Percentiles rank a stretch among this genome's conserved stretches.
Evolutionary conservation across 1,284 basidiomycete species (phyloP).

Genomic region (Sparassis latifolia): DNA sequence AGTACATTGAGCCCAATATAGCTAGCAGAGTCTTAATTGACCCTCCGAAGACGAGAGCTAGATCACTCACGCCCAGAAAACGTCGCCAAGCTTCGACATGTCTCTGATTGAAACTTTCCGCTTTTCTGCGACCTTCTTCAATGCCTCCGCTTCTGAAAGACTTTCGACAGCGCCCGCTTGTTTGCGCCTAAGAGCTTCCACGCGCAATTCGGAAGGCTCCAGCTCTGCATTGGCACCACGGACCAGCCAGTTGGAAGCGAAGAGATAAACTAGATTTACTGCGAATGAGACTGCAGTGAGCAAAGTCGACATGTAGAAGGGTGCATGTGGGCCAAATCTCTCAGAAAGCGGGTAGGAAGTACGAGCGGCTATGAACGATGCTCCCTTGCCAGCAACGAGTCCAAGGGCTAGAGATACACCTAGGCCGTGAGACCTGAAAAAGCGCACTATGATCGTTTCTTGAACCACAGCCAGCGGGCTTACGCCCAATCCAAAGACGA

Average conservation of each 20-base stretch:
- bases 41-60: not conserved
- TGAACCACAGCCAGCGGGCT: slow-evolving; percentile 73
- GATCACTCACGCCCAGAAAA: slow-evolving; percentile 70
- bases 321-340: slow-evolving; percentile 58
- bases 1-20: slow-evolving; percentile 68
- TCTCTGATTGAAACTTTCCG: slow-evolving; percentile 52
- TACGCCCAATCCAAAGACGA: slow-evolving; percentile 73
- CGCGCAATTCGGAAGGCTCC: slow-evolving; percentile 53
- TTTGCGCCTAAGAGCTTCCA: slow-evolving; percentile 35
- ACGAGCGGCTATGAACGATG: slow-evolving; percentile 69
- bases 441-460: slow-evolving; percentile 75
- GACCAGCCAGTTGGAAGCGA: slow-evolving; percentile 56
- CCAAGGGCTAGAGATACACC: slow-evolving; percentile 75
- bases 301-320: slow-evolving; percentile 65
- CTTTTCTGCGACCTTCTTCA: slow-evolving; percentile 60
- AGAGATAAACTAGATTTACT: slow-evolving; percentile 64
- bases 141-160: slow-evolving; percentile 53
- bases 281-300: slow-evolving; percentile 60
- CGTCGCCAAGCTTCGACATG: slow-evolving; percentile 63
- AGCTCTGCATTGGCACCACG: slow-evolving; percentile 52
- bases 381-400: slow-evolving; percentile 69
- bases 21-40: slow-evolving; percentile 24
- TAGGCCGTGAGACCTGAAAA: slow-evolving; percentile 72
- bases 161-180: slow-evolving; percentile 25
- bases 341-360: slow-evolving; percentile 73